phyloP scores from a whole-genome alignment of 306 rosid species.

The Oxytropis ochrocephala region DNA sequence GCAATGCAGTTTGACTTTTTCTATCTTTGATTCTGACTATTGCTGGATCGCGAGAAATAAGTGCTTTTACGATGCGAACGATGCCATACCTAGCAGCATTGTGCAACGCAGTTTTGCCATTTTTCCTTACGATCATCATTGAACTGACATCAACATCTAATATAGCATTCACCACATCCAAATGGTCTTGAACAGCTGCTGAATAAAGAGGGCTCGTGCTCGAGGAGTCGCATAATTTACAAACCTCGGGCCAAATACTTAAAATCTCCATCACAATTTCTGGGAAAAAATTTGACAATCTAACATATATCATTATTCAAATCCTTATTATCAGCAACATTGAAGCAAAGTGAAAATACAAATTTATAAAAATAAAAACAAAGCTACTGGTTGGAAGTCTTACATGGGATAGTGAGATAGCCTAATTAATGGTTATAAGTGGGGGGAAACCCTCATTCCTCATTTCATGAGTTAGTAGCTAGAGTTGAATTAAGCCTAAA shows the following conservation, averaged over 20 bases:
- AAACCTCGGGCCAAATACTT: slow-evolving; percentile 71
- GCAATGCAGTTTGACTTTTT: slow-evolving; percentile 91
- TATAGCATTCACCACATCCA: slow-evolving; percentile 80
- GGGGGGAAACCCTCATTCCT: too few relatives aligned
- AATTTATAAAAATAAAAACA: background rate
- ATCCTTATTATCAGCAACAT: background rate
- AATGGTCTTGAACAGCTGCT: slow-evolving; percentile 69
- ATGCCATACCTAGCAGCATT: slow-evolving; percentile 71
- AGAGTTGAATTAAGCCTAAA: too few relatives aligned
- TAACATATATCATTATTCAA: background rate
- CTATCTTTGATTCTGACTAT: slow-evolving; percentile 73
- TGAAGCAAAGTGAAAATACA: background rate
- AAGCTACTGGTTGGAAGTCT: background rate
- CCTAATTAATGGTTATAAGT: too few relatives aligned
- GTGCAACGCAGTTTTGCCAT: slow-evolving; percentile 91
- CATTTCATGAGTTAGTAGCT: background rate
- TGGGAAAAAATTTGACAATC: slow-evolving; percentile 29
- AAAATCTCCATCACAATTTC: slow-evolving; percentile 69
- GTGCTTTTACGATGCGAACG: slow-evolving; percentile 48
- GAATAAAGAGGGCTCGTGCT: slow-evolving; percentile 89
- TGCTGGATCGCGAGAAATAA: slow-evolving; percentile 51
- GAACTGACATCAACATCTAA: slow-evolving; percentile 64
- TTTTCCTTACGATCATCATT: slow-evolving; percentile 70
- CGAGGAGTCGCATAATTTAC: slow-evolving; percentile 53
- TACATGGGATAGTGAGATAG: too few relatives aligned